Percentiles rank a stretch among this genome's conserved stretches.
Conservation (phyloP, 1,139 yeast species). For the Hemisphaericaspora xylofermentans region DNA sequence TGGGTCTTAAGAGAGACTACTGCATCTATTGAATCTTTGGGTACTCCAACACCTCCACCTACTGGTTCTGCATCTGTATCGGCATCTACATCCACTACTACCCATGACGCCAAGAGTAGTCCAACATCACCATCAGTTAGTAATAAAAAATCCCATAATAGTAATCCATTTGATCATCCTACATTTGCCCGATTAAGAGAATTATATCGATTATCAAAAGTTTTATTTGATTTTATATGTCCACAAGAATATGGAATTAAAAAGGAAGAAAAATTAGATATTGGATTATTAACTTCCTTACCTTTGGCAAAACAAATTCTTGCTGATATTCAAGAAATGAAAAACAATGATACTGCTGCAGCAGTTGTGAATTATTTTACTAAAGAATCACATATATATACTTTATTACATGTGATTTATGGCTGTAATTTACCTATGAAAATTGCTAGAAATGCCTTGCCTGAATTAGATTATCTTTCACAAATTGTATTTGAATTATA, state of each 20-base stretch:
- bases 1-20: slow-evolving; percentile 62
- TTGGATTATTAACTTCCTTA: slow-evolving; percentile 89
- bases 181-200: slow-evolving; percentile 82
- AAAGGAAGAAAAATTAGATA: slow-evolving; percentile 91
- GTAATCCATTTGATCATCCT: slow-evolving; percentile 81
- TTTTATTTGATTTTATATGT: slow-evolving; percentile 92
- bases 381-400: slow-evolving; percentile 95
- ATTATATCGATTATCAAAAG: slow-evolving; percentile 85
- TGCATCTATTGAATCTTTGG: neutral
- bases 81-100: neutral
- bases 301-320: slow-evolving; percentile 91
- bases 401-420: slow-evolving; percentile 83
- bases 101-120: neutral
- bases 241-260: slow-evolving; percentile 99
- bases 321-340: slow-evolving; percentile 76
- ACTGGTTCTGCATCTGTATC: slow-evolving; percentile 2
- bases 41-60: slow-evolving; percentile 1
- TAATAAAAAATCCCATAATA: slow-evolving; percentile 15
- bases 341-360: slow-evolving; percentile 68
- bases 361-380: slow-evolving; percentile 88
- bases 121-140: neutral
- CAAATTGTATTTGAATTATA: slow-evolving; percentile 93
- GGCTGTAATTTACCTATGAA: slow-evolving; percentile 95
- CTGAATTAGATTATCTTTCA: slow-evolving; percentile 93
- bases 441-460: slow-evolving; percentile 89